These are phyloP conservation scores for Suillus discolor DNA, from an alignment of 768 basidiomycete genomes.

Conservation along the genomic window DNA sequence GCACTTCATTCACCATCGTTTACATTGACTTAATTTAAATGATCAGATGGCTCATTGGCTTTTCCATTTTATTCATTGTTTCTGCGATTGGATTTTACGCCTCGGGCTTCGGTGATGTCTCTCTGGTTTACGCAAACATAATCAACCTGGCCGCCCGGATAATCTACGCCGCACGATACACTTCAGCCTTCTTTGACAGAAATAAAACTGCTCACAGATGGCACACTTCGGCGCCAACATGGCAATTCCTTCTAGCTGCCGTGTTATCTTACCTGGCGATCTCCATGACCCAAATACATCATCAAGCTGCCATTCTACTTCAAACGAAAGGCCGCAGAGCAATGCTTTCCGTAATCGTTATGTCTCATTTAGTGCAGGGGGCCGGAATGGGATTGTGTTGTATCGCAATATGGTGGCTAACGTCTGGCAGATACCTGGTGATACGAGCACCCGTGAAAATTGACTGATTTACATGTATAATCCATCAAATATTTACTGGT, in stretches of 20 bases:
- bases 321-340: conserved; percentile 19
- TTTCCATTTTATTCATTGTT: conserved; percentile 68
- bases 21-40: conserved; percentile 9
- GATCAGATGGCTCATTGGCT: conserved; percentile 75
- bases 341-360: conserved; percentile 22
- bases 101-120: conserved; percentile 59
- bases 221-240: conserved; percentile 21
- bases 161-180: conserved; percentile 57
- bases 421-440: conserved; percentile 20
- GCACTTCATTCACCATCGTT: background rate
- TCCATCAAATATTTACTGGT: background rate
- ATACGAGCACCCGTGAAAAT: background rate
- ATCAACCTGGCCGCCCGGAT: conserved; percentile 66
- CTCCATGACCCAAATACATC: conserved; percentile 20
- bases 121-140: conserved; percentile 79
- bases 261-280: conserved; percentile 27
- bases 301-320: conserved; percentile 18
- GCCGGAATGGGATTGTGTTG: conserved; percentile 27
- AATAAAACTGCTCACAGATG: conserved; percentile 19
- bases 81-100: conserved; percentile 51
- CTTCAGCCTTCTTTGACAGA: conserved; percentile 46
- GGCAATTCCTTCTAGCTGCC: conserved; percentile 28
- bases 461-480: background rate
- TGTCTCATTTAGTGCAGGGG: conserved; percentile 31
- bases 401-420: conserved; percentile 32